phyloP scores from a whole-genome alignment of 192 early-diverging fungal genomes.

The Geosiphon pyriformis region DNA sequence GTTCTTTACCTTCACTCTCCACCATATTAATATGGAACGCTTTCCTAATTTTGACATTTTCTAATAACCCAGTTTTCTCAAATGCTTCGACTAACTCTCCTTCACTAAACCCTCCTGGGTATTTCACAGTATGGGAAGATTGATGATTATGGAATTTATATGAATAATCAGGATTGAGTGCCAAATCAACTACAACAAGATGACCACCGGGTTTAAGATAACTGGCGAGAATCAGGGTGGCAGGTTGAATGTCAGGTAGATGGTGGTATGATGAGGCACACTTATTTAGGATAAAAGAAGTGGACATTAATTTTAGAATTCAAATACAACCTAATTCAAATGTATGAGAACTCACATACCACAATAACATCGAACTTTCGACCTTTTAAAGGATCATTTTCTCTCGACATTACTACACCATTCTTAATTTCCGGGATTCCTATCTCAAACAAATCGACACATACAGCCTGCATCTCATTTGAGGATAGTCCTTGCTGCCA shows the following conservation, averaged over 20 bases:
- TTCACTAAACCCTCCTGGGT: slow-evolving; percentile 19
- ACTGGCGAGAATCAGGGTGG: neutral
- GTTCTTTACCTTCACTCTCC: slow-evolving; percentile 7
- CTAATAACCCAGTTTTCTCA: neutral
- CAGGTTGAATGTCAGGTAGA: neutral
- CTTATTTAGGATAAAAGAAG: neutral
- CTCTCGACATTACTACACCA: too few species aligned
- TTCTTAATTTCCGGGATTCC: too few species aligned
- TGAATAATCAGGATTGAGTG: neutral
- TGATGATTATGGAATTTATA: slow-evolving; percentile 12
- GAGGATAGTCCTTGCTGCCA: slow-evolving; percentile 19
- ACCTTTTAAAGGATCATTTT: slow-evolving; percentile 23
- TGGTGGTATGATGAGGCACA: slow-evolving; percentile 25
- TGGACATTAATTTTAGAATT: neutral
- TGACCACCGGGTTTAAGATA: slow-evolving; percentile 19
- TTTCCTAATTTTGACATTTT: neutral
- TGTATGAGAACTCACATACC: neutral
- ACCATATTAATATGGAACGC: neutral
- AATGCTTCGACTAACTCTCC: slow-evolving; percentile 5
- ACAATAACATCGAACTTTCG: slow-evolving; percentile 22
- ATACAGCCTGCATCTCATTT: slow-evolving; percentile 24
- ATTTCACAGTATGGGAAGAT: neutral
- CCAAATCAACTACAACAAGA: slow-evolving; percentile 18
- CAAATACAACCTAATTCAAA: neutral
- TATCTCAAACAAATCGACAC: slow-evolving; percentile 9